phyloP scores from a whole-genome alignment of 345 rosid species.

The Isatis tinctoria region DNA sequence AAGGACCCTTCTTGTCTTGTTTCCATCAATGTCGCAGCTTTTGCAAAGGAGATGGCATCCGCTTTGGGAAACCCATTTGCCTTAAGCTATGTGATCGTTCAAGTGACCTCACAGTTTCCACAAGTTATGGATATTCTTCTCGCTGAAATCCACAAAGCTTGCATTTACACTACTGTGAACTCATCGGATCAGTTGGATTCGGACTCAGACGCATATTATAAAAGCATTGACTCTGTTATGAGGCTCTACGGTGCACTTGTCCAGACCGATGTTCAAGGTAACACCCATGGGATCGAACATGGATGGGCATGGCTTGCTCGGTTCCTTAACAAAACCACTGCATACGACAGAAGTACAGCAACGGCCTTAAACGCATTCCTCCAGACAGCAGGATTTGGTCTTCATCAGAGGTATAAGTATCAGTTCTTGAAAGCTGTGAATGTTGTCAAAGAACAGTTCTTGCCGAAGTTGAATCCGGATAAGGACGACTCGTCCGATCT shows the following conservation, averaged over 20 bases:
- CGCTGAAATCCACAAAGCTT: conserved; percentile 78
- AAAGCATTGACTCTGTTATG: conserved; percentile 63
- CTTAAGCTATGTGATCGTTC: conserved; percentile 59
- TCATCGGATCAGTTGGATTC: conserved; percentile 64
- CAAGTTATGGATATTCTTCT: conserved; percentile 73
- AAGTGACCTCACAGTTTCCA: conserved; percentile 73
- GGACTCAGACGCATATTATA: conserved; percentile 51
- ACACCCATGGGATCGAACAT: conserved; percentile 60
- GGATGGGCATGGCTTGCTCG: conserved; percentile 91
- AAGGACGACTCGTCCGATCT: conserved; percentile 39
- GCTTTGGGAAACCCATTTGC: conserved; percentile 56
- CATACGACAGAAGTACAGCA: conserved; percentile 56
- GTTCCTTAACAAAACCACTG: conserved; percentile 56
- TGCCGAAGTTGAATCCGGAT: conserved; percentile 43
- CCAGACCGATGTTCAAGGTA: conserved; percentile 65
- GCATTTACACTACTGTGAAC: conserved; percentile 63
- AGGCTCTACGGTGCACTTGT: conserved; percentile 80
- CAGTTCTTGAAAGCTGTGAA: conserved; percentile 68
- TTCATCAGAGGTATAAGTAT: conserved; percentile 50
- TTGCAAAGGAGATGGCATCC: conserved; percentile 71
- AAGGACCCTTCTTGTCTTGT: conserved; percentile 65
- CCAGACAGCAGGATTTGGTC: conserved; percentile 66
- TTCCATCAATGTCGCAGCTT: conserved; percentile 58
- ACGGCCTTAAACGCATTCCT: conserved; percentile 65
- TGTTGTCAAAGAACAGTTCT: conserved; percentile 49